Evolutionary conservation across 305 asterid species (phyloP), one percentile per base, ranked within the genome.

Genomic region (Fraxinus xanthoxyloides): DNA sequence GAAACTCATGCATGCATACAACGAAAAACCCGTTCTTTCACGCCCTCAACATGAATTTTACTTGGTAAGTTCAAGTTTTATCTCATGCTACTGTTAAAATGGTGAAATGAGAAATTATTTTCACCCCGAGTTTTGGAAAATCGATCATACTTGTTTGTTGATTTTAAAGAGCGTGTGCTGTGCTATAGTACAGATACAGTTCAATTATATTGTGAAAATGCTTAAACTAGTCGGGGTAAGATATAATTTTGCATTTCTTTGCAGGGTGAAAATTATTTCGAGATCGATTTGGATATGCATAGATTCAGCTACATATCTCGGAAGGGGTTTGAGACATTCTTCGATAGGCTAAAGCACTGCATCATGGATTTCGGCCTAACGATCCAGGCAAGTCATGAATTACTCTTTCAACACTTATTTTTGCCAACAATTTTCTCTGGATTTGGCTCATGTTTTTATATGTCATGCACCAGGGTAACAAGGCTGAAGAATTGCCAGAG

Each of bases 401-500:
- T 13, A 19, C 40, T 24, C 23, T 34, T 36, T 2, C 0, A 43
- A 19, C 3, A 7, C 67, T 63, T 10, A 21, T 63, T 63, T 88
- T 34, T 8, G 21, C 51, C 15, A 43, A 10, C 23, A 72, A 12
- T 51, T n/a, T 13, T 72, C 7, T 21, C 0, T 15, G 6, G 30
- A 48, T 15, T 26, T 26, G 65, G 70, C 28, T 28, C 70, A 6
- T 32, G 19, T 51, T 51, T 23, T 19, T 48, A 8, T 56, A 51
- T 38, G 7, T 54, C 24, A 2, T 9, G 73, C 13, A 67, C 59
- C 24, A 26, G 17, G 61, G 63, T 26, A 81, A 38, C 69, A 80
- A 91, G 72, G 86, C 90, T 1, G 92, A 89, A 72, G 94, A 91
- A 34, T 81, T 91, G 40, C 94, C 94, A 19, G 94, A 91, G 87